These are phyloP conservation scores for Epichloe sp. DNA, from an alignment of 2,329 filamentous ascomycete genomes.

Conservation along the genomic window DNA sequence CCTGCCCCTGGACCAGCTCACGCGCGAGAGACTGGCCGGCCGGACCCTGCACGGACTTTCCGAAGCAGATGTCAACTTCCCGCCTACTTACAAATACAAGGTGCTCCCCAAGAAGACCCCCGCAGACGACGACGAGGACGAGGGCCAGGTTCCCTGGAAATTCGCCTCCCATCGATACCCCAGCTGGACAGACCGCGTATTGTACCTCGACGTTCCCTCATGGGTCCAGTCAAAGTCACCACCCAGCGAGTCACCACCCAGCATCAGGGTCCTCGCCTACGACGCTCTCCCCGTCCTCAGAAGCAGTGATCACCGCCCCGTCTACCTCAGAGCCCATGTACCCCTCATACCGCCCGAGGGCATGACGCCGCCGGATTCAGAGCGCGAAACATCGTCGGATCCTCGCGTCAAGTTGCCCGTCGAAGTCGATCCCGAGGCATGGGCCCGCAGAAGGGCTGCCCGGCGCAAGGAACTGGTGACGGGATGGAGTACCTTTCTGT, in stretches of 20 bases:
- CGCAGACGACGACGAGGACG: conserved; percentile 15
- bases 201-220: conserved; percentile 54
- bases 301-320: conserved; percentile 81
- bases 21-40: conserved; percentile 52
- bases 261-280: conserved; percentile 50
- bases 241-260: conserved; percentile 9
- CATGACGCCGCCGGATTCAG: conserved; percentile 22
- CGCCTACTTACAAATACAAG: conserved; percentile 88
- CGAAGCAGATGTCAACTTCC: conserved; percentile 65
- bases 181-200: conserved; percentile 83
- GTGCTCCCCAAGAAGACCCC: conserved; percentile 15
- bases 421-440: conserved; percentile 40
- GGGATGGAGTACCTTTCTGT: conserved; percentile 42
- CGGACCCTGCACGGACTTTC: conserved; percentile 64
- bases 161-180: conserved; percentile 81
- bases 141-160: conserved; percentile 39
- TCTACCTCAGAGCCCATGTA: conserved; percentile 57
- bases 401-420: conserved; percentile 34
- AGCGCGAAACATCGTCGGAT: conserved; percentile 15
- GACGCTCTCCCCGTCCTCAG: conserved; percentile 62
- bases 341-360: conserved; percentile 38
- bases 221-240: conserved; percentile 31
- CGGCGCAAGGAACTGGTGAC: conserved; percentile 32
- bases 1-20: conserved; percentile 67
- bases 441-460: conserved; percentile 35